Evolutionary conservation across 352 stramenopile species (phyloP).

Genomic region (Elongisporangium prolatum): DNA sequence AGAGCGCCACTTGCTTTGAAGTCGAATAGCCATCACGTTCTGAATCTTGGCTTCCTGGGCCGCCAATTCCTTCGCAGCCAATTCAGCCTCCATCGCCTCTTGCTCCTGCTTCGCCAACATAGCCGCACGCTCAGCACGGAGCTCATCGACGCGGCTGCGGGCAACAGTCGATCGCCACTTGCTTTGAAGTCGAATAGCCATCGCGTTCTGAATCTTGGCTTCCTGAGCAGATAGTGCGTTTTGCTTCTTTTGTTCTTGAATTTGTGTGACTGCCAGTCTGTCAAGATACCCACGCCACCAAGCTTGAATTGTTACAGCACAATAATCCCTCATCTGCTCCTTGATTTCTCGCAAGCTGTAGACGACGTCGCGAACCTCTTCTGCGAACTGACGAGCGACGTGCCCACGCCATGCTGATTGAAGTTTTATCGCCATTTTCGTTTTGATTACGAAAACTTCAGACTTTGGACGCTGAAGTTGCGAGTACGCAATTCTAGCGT

Average conservation of each 20-base stretch:
- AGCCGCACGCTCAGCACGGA: background rate
- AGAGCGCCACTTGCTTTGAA: constrained; percentile 34
- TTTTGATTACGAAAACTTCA: background rate
- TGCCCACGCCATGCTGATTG: constrained; percentile 2
- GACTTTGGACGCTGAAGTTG: constrained; percentile 3
- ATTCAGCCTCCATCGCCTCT: background rate
- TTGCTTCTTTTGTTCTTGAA: background rate
- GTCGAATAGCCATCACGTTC: constrained; percentile 18
- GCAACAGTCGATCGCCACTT: constrained; percentile 19
- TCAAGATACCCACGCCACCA: constrained; percentile 11
- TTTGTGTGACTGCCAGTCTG: constrained; percentile 18
- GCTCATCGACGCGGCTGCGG: background rate
- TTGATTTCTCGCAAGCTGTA: background rate
- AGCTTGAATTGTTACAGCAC: constrained; percentile 1
- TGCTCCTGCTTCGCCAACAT: constrained; percentile 1
- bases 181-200: constrained; percentile 24
- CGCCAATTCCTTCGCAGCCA: background rate
- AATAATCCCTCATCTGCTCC: background rate
- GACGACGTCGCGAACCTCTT: background rate
- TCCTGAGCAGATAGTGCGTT: constrained; percentile 2
- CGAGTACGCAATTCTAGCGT: constrained; percentile 3
- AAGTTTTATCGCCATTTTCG: constrained; percentile 2
- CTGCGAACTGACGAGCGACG: background rate
- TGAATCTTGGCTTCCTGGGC: constrained; percentile 11
- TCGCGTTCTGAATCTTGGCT: constrained; percentile 20